phyloP scores from a whole-genome alignment of 2,329 filamentous ascomycete genomes.

The Cordyceps pruinosa region DNA sequence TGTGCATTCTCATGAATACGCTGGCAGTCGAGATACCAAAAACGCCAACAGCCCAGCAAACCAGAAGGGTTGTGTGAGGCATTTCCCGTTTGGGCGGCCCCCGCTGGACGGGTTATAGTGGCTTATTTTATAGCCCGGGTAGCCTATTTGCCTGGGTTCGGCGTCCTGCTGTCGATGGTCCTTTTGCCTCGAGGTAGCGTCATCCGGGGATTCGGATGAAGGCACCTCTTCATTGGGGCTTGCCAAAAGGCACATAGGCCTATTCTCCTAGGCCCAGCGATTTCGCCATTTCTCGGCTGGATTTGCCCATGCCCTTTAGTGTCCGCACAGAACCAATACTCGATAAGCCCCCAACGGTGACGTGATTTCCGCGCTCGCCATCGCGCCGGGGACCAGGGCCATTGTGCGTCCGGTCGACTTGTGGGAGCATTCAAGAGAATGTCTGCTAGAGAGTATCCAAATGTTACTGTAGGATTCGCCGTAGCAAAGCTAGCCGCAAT shows the following conservation, averaged over 20 bases:
- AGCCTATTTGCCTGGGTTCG: no score
- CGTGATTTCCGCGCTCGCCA: not conserved
- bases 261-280: not conserved
- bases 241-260: no score
- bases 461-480: not conserved
- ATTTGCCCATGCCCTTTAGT: not conserved
- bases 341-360: not conserved
- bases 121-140: no score
- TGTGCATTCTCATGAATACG: not conserved
- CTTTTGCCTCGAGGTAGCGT: no score
- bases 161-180: no score
- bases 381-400: no score
- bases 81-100: not conserved
- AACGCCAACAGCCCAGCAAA: no score
- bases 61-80: not conserved
- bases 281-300: not conserved
- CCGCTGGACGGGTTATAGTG: not conserved
- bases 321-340: not conserved
- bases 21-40: not conserved
- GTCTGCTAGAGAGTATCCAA: not conserved
- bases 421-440: no score
- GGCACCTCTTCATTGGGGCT: no score
- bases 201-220: no score
- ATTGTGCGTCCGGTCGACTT: no score
- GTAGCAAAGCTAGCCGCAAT: not conserved